Evolutionary conservation across 306 rosid species (phyloP).

Genomic region (Phaseolus lunatus): DNA sequence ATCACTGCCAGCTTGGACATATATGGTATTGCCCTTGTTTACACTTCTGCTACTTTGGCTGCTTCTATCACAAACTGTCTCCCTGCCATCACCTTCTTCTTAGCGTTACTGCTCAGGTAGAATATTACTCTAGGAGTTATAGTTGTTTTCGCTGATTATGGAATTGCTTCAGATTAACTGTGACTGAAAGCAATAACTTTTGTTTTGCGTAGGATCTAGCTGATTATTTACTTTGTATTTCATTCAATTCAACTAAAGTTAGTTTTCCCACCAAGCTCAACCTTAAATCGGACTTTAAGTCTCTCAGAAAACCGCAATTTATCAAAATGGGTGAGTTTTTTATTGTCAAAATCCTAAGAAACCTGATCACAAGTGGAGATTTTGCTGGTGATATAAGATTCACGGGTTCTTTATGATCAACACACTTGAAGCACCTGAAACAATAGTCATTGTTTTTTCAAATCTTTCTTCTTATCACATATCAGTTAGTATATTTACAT

Average conservation of each 20-base stretch:
- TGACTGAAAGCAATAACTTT: too few species aligned
- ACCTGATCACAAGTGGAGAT: background rate
- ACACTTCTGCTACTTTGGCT: conserved; percentile 82
- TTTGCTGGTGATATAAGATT: background rate
- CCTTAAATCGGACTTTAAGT: conserved; percentile 23
- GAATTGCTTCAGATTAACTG: too few species aligned
- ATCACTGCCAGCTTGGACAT: conserved; percentile 63
- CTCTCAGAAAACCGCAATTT: background rate
- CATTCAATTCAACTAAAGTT: conserved; percentile 10
- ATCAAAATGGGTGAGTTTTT: background rate
- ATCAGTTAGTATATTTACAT: background rate
- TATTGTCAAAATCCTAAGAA: conserved; percentile 16
- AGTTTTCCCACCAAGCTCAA: background rate
- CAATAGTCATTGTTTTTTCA: background rate
- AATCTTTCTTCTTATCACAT: background rate
- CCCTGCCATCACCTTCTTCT: conserved; percentile 84
- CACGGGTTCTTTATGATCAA: background rate
- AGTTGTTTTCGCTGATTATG: background rate
- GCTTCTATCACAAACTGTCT: conserved; percentile 79
- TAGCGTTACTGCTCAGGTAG: conserved; percentile 75
- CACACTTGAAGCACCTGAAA: background rate
- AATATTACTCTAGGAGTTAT: background rate
- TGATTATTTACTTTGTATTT: background rate
- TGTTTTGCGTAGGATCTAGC: background rate
- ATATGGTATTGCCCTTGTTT: conserved; percentile 64